A percentile compares a stretch with the other conserved stretches of the same genome.
Conservation (phyloP, 2,329 filamentous ascomycete genomes). For the Zelopaecilomyces penicillatus region DNA sequence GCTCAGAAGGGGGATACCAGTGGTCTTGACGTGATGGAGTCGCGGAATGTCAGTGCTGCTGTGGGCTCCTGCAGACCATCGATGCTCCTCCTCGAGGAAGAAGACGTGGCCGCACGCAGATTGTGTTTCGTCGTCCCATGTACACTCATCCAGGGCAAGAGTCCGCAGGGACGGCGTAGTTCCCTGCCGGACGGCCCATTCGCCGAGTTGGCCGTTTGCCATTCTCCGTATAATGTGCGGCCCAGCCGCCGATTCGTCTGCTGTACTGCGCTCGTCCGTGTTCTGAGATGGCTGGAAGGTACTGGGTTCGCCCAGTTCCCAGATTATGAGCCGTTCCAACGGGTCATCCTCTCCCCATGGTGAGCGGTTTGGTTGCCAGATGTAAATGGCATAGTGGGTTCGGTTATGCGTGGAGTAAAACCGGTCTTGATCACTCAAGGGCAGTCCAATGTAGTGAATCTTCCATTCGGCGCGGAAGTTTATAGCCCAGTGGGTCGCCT, state of each 20-base stretch:
- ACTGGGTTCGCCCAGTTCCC: constrained; percentile 47
- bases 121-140: constrained; percentile 23
- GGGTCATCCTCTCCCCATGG: constrained; percentile 48
- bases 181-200: constrained; percentile 45
- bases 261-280: constrained; percentile 30
- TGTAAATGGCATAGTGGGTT: constrained; percentile 53
- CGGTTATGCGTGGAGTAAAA: constrained; percentile 54
- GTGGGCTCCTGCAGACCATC: constrained; percentile 39
- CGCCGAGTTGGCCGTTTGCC: constrained; percentile 41
- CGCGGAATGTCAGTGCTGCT: constrained; percentile 30
- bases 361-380: constrained; percentile 51
- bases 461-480: constrained; percentile 51
- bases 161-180: constrained; percentile 40
- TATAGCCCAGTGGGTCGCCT: constrained; percentile 29
- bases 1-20: constrained; percentile 44
- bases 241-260: constrained; percentile 17
- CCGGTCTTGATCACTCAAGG: constrained; percentile 46
- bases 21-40: constrained; percentile 38
- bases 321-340: constrained; percentile 49
- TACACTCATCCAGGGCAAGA: constrained; percentile 40
- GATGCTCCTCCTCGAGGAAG: constrained; percentile 47
- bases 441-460: constrained; percentile 48
- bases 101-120: constrained; percentile 35
- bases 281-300: constrained; percentile 42
- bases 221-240: constrained; percentile 42